Evolutionary conservation across 306 rosid species (phyloP), one percentile per base, ranked within the genome.

Genomic region (Dicorynia guianensis): DNA sequence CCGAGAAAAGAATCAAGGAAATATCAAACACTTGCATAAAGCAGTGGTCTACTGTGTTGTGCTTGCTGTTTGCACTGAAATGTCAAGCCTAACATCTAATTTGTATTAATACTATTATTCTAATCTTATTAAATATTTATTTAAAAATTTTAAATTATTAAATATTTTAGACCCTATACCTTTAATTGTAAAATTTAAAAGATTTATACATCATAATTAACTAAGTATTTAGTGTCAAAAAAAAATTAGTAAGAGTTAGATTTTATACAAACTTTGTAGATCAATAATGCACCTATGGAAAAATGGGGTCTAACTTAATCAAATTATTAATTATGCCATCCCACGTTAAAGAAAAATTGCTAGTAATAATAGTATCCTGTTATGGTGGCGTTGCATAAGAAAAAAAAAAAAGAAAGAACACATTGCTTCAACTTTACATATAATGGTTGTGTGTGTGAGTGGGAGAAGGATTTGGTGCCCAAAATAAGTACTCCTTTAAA

Each of bases 381-480:
- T 11, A 61, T 68, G 34, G 47, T 19, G 58, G 44, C 59, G 83
- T 79, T 78, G 76, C 84, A 65, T 84, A 72, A 61, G 65, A 65
- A 86, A 53, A 69, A n/a, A n/a, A n/a, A n/a, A 9, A 71, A 63
- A 14, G 68, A 75, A 59, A 72, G 69, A 76, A 63, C 39, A 62
- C 57, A 77, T 76, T 58, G 33, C 68, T 64, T 79, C 30, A 68
- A 64, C 79, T 67, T 81, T 59, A 50, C 68, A 35, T 52, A n/a
- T 63, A 71, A 79, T 62, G 57, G 63, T 49, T 78, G 69, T 43
- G 81, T 67, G 82, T 46, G n/a, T 54, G 57, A 82, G 85, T 87
- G 85, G 89, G 57, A 68, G 77, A 82, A 70, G 83, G 93, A 91
- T 85, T 85, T 87, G 87, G 91, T 88, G 82, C 87, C 70, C 18